Evolutionary conservation across 441 rosid species (phyloP), one percentile per base, ranked within the genome.

Genomic region (Bocquillonia castaneifolia): DNA sequence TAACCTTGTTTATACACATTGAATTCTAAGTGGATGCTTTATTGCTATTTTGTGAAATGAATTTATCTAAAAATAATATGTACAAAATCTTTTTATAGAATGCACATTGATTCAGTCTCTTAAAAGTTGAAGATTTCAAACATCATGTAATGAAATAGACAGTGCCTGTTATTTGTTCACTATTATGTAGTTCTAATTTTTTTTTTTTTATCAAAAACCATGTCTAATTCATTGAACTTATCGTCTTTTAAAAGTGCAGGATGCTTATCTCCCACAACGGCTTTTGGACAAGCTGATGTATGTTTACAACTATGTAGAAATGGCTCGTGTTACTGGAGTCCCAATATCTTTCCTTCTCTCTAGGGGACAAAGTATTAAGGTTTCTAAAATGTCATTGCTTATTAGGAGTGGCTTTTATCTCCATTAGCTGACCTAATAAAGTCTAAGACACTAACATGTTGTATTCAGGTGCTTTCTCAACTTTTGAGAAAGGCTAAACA

Each of bases 281-380:
- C 95, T 94, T 75, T 72, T 94, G 83, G 99, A 94, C 77, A 92
- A 94, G 78, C 79, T 94, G 77, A 94, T 92, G 99, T 85, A 68
- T 72, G 77, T 94, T 77, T 94, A 92, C 77, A 94, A 92, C 70
- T 91, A 94, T 82, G 94, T 94, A 51, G 99, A 94, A 83, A 94
- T 94, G 99, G 98, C 99, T 72, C 96, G 97, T 81, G 99, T 92
- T 71, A 92, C 98, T 36, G 99, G 99, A 18, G 99, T 94, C 42
- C 99, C 99, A 13, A 73, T 94, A 55, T 92, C 97, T 63, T 94
- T 88, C 78, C 98, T 94, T 76, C 99, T 94, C 79, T 85, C 99
- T 28, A 89, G 97, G 80, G 99, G 99, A 60, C 98, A 94, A 83
- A 92, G 97, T 78, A 94, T 94, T 73, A 94, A 94, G 96, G 99